phyloP scores from a whole-genome alignment of 2,329 filamentous ascomycete genomes.

The Colletotrichum viniferum region DNA sequence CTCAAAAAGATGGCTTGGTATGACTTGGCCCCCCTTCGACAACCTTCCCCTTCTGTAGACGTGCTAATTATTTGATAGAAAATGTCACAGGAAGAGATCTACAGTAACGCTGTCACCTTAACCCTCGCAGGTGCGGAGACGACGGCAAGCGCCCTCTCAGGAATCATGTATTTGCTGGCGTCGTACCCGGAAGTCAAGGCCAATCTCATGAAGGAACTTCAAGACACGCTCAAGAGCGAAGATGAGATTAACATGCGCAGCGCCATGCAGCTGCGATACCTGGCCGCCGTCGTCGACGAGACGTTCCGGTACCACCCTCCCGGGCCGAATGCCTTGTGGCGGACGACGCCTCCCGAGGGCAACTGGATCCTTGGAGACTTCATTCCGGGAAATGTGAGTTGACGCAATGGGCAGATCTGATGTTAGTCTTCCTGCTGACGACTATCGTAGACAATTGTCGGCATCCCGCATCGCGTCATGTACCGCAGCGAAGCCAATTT shows the following conservation, averaged over 20 bases:
- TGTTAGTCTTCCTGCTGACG: neutral
- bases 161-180: neutral
- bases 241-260: neutral
- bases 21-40: neutral
- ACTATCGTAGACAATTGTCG: neutral
- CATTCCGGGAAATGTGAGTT: neutral
- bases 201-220: neutral
- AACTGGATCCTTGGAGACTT: neutral
- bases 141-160: neutral
- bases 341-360: neutral
- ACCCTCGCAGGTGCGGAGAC: neutral
- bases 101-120: neutral
- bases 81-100: neutral
- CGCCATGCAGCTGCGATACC: neutral
- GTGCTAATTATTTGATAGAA: neutral
- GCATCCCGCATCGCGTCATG: neutral
- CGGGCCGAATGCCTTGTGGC: neutral
- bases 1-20: neutral
- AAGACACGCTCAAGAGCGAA: neutral
- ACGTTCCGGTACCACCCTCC: neutral
- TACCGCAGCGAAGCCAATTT: neutral
- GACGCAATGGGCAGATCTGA: neutral
- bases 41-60: fast-evolving
- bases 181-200: neutral
- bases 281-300: neutral